phyloP scores from a whole-genome alignment of 176 grass and related monocot species.

The Oryza rufipogon region DNA sequence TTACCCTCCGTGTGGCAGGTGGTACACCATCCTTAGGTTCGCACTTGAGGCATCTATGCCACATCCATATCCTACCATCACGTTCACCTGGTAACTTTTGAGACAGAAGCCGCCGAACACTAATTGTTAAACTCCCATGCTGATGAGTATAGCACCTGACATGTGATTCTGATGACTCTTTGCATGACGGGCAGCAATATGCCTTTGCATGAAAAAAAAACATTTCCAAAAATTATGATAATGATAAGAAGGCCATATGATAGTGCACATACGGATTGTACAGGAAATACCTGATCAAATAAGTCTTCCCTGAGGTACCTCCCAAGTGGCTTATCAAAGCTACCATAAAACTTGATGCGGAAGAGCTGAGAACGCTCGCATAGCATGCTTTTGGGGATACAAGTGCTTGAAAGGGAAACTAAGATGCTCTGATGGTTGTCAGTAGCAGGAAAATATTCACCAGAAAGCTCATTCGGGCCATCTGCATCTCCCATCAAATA shows the following conservation, averaged over 20 bases:
- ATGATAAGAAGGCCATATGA: constrained; percentile 18
- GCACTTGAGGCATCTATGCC: constrained; percentile 95
- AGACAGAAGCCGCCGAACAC: constrained; percentile 63
- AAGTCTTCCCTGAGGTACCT: constrained; percentile 89
- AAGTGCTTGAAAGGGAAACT: constrained; percentile 88
- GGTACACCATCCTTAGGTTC: constrained; percentile 77
- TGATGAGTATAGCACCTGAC: constrained; percentile 86
- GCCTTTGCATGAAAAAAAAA: constrained; percentile 46
- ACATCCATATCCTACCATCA: constrained; percentile 99
- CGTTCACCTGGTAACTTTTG: constrained; percentile 69
- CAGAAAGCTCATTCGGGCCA: constrained; percentile 46
- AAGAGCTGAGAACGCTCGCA: constrained; percentile 72
- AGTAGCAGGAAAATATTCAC: constrained; percentile 55
- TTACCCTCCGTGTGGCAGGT: constrained; percentile 72
- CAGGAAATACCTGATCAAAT: constrained; percentile 73
- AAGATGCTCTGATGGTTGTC: constrained; percentile 87
- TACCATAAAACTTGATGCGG: constrained; percentile 95
- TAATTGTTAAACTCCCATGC: constrained; percentile 85
- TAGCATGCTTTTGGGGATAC: constrained; percentile 61
- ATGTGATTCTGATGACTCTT: constrained; percentile 81
- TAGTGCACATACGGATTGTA: neutral
- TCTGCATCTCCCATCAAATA: constrained; percentile 47
- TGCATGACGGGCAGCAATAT: constrained; percentile 71
- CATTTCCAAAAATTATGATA: constrained; percentile 19
- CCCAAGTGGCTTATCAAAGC: constrained; percentile 96